Evolutionary conservation across 352 stramenopile genomes (phyloP).

Genomic region (Phytophthora sojae): DNA sequence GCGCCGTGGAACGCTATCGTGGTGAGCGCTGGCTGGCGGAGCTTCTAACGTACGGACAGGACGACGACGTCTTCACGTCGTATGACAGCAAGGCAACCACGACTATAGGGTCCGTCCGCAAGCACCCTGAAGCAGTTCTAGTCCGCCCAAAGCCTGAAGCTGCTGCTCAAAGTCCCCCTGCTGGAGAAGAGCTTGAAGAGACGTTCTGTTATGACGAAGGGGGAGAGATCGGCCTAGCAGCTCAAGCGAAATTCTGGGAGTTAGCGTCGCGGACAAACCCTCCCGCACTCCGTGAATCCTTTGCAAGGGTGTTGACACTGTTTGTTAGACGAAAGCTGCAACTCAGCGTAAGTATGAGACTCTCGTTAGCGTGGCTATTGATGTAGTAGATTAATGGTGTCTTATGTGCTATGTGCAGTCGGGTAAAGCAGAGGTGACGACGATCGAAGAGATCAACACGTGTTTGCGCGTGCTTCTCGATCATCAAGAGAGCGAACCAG

Average conservation of each 20-base stretch:
- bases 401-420: conserved; percentile 23
- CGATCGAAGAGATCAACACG: conserved; percentile 46
- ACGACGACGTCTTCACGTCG: conserved; percentile 34
- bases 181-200: conserved; percentile 50
- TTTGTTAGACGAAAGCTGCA: conserved; percentile 51
- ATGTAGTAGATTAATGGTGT: background rate
- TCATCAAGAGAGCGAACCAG: conserved; percentile 33
- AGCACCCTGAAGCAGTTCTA: conserved; percentile 24
- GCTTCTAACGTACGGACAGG: conserved; percentile 40
- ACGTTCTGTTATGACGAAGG: conserved; percentile 58
- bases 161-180: background rate
- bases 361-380: background rate
- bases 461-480: conserved; percentile 44
- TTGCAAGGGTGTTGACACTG: conserved; percentile 40
- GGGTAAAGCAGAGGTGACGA: conserved; percentile 21
- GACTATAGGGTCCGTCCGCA: conserved; percentile 15
- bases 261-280: conserved; percentile 31
- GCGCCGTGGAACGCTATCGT: conserved; percentile 47
- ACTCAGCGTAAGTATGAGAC: conserved; percentile 30
- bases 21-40: conserved; percentile 65
- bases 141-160: conserved; percentile 23
- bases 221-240: conserved; percentile 45
- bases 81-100: conserved; percentile 36
- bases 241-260: conserved; percentile 52
- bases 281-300: conserved; percentile 30